Conservation (phyloP, 2,329 filamentous ascomycete species). For the Fusarium redolens region DNA sequence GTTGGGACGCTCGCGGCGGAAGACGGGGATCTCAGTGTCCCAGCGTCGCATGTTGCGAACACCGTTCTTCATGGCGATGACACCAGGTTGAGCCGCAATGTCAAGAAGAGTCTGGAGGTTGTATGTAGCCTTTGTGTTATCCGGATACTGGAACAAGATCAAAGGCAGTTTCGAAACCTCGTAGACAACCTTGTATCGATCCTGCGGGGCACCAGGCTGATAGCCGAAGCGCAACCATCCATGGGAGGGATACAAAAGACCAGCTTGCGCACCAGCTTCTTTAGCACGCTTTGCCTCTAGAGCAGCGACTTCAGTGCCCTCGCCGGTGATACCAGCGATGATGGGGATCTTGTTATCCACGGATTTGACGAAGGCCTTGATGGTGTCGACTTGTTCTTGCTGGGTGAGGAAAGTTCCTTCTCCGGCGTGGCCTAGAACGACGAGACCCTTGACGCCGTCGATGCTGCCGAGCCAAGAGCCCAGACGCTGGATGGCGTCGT, state of each 20-base stretch:
- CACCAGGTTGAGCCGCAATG: constrained; percentile 62
- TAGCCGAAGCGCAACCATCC: constrained; percentile 68
- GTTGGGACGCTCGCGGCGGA: constrained; percentile 59
- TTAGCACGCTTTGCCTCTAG: constrained; percentile 62
- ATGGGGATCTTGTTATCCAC: constrained; percentile 62
- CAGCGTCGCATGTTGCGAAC: constrained; percentile 68
- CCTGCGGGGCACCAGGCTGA: constrained; percentile 63
- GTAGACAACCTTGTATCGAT: constrained; percentile 62
- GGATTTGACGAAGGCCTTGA: constrained; percentile 64
- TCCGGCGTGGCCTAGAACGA: constrained; percentile 65
- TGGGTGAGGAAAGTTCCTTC: constrained; percentile 65
- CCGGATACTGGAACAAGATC: constrained; percentile 65
- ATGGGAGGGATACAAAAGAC: constrained; percentile 64
- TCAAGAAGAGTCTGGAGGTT: constrained; percentile 63
- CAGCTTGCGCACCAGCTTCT: constrained; percentile 62
- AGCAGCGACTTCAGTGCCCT: constrained; percentile 64
- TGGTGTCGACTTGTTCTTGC: constrained; percentile 61
- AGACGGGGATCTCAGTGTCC: constrained; percentile 66
- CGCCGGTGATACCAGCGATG: constrained; percentile 64
- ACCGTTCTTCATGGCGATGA: constrained; percentile 68
- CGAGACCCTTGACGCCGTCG: constrained; percentile 62
- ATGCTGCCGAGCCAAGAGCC: constrained; percentile 65
- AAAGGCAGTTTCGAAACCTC: constrained; percentile 61
- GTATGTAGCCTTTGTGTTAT: constrained; percentile 65
- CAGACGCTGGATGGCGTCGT: constrained; percentile 62